phyloP scores from a whole-genome alignment of 169 alveolate genomes.

The Hepatocystis sp. region DNA sequence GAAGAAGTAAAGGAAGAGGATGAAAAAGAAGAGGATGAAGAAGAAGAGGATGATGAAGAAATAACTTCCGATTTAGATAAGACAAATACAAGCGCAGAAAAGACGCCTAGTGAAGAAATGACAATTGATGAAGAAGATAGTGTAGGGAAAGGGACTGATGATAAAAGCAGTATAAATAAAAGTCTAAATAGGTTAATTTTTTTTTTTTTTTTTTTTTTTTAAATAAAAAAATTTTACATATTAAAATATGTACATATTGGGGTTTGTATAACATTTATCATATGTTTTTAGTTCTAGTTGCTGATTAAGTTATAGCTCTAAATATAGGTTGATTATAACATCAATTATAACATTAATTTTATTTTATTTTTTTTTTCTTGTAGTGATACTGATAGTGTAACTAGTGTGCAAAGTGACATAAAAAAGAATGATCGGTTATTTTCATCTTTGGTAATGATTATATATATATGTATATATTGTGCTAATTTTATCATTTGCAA shows the following conservation, averaged over 20 bases:
- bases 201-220: too few species aligned
- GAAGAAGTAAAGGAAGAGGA: too few species aligned
- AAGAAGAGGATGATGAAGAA: too few species aligned
- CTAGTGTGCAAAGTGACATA: conserved; percentile 43
- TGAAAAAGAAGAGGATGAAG: too few species aligned
- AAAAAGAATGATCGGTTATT: conserved; percentile 64
- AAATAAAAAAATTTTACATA: neutral
- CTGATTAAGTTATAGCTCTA: neutral
- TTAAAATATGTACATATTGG: neutral
- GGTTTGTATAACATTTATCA: too few species aligned
- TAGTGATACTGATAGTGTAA: conserved; percentile 49
- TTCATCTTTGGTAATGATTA: conserved; percentile 43
- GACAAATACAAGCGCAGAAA: too few species aligned
- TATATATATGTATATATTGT: neutral
- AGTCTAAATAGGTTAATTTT: conserved; percentile 60
- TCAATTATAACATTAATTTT: too few species aligned
- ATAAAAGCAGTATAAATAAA: conserved; percentile 29
- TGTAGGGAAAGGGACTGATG: conserved; percentile 1
- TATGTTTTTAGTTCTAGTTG: too few species aligned
- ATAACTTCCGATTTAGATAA: too few species aligned
- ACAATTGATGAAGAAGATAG: conserved; percentile 3
- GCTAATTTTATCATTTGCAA: too few species aligned
- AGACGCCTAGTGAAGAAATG: neutral
- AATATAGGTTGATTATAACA: neutral
- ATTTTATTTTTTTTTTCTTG: conserved; percentile 1